These are phyloP conservation scores for Schizochytrium sp. DNA, from an alignment of 108 stramenopile genomes.

Conservation along the genomic window DNA sequence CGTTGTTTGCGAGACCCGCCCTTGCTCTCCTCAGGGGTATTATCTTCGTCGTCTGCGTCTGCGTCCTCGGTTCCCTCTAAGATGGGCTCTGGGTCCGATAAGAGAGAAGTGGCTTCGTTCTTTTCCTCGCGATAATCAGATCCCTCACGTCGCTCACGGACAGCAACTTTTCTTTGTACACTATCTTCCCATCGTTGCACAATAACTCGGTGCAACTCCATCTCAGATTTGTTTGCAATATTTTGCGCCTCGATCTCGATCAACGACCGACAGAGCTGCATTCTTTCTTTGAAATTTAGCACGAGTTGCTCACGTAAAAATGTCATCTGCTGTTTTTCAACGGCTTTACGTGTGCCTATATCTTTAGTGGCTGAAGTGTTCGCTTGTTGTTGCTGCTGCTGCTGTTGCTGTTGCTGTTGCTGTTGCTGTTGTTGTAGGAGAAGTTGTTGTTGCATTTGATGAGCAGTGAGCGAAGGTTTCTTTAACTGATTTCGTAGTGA, in stretches of 20 bases:
- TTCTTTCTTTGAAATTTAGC: constrained; percentile 77
- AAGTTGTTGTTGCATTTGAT: neutral
- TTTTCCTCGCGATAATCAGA: constrained; percentile 59
- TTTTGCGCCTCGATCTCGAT: constrained; percentile 79
- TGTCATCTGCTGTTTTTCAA: constrained; percentile 16
- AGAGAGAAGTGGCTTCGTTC: constrained; percentile 7
- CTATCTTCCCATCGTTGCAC: constrained; percentile 72
- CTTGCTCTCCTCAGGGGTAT: constrained; percentile 19
- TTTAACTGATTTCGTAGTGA: constrained; percentile 49
- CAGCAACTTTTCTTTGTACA: constrained; percentile 29
- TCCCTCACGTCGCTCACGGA: constrained; percentile 53
- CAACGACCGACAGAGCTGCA: constrained; percentile 78
- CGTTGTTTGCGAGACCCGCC: neutral
- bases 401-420: constrained; percentile 29
- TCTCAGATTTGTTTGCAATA: constrained; percentile 75
- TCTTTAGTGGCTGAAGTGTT: neutral
- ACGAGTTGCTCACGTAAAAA: constrained; percentile 69
- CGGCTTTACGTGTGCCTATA: constrained; percentile 1
- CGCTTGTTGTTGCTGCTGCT: neutral
- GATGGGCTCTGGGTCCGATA: neutral
- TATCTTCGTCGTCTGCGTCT: constrained; percentile 46
- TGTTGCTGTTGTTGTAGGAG: neutral
- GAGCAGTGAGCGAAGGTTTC: neutral
- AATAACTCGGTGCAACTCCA: constrained; percentile 71
- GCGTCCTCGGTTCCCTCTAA: neutral